Percentiles rank a stretch among this genome's conserved stretches.
phyloP scores from a whole-genome alignment of 75 land plant genomes.

The Picea glauca region DNA sequence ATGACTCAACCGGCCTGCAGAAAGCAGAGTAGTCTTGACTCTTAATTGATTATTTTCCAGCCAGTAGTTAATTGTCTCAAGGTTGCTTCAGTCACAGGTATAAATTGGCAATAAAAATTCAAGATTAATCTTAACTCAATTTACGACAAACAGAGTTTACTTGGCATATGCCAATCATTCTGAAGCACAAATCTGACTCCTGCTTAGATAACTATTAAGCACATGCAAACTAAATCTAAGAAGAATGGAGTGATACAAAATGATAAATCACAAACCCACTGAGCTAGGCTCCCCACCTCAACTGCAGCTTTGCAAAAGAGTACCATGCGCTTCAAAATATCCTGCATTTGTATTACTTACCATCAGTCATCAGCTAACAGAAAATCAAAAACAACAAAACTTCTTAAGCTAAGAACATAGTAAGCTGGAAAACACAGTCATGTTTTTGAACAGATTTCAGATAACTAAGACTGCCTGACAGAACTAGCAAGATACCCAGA shows the following conservation, averaged over 20 bases:
- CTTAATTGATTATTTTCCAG: too few species aligned
- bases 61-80: too few species aligned
- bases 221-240: too few species aligned
- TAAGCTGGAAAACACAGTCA: not conserved
- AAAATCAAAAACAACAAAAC: not conserved
- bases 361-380: not conserved
- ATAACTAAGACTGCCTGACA: too few species aligned
- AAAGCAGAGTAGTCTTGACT: too few species aligned
- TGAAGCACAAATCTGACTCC: not conserved
- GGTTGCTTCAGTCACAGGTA: too few species aligned
- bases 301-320: conserved; percentile 93
- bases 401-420: not conserved
- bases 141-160: too few species aligned
- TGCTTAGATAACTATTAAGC: not conserved
- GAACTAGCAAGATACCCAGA: too few species aligned
- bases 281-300: conserved; percentile 53
- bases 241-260: not conserved
- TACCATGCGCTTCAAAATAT: conserved; percentile 84
- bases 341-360: conserved; percentile 44
- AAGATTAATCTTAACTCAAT: too few species aligned
- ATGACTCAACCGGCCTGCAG: too few species aligned
- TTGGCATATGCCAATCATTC: too few species aligned
- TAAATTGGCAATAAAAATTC: too few species aligned
- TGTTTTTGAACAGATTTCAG: not conserved
- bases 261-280: not conserved